These are phyloP conservation scores for Heliosperma pusillum DNA, from an alignment of 148 eudicot species.

Conservation along the genomic window DNA sequence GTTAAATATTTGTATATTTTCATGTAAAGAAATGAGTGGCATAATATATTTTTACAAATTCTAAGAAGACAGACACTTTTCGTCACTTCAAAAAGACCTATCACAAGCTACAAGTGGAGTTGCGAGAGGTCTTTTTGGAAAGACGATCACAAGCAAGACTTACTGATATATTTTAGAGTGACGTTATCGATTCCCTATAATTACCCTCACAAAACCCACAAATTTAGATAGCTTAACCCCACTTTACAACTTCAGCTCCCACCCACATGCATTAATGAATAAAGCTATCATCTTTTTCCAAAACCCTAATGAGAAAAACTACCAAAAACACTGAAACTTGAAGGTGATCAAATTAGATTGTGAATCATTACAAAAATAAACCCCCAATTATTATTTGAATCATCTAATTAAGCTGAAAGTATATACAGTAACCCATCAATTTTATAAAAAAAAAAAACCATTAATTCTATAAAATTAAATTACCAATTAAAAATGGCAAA, in stretches of 20 bases:
- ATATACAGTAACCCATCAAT: not conserved
- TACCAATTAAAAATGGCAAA: not conserved
- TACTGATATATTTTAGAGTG: no score
- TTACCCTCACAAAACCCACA: not conserved
- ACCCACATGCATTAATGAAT: not conserved
- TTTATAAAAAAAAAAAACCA: not conserved
- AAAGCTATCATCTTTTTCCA: not conserved
- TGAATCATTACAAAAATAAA: not conserved
- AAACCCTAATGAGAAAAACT: not conserved
- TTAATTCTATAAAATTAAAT: not conserved
- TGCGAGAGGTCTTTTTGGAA: no score
- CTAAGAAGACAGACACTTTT: no score
- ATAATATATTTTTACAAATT: no score
- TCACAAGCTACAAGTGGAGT: no score
- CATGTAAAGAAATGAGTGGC: not conserved
- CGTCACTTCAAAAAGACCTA: no score
- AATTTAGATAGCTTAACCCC: not conserved
- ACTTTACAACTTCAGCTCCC: not conserved
- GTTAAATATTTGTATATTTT: no score
- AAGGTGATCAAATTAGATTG: not conserved
- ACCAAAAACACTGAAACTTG: not conserved
- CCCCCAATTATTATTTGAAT: not conserved
- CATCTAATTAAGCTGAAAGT: not conserved
- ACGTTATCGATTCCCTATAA: no score
- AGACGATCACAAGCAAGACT: no score